Evolutionary conservation across 768 basidiomycete species (phyloP).

Genomic region (Leucocoprinus birnbaumii): DNA sequence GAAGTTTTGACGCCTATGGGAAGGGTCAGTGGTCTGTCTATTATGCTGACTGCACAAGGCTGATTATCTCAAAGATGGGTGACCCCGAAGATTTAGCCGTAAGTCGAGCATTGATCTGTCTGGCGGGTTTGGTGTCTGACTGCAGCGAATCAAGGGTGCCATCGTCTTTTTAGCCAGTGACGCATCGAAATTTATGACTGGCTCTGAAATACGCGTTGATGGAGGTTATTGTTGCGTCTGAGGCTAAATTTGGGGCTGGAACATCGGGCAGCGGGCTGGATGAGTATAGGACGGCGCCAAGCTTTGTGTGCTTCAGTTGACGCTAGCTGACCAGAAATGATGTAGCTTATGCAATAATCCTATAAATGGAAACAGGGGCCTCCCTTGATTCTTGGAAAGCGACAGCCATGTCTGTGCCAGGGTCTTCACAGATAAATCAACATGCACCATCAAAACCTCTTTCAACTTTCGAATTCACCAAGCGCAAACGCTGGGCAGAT

Average conservation of each 20-base stretch:
- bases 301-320: not conserved
- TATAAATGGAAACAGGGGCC: slow-evolving; percentile 10
- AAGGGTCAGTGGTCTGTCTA: slow-evolving; percentile 45
- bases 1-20: slow-evolving; percentile 85
- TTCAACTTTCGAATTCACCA: slow-evolving; percentile 75
- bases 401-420: slow-evolving; percentile 12
- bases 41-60: slow-evolving; percentile 3
- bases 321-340: not conserved
- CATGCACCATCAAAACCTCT: slow-evolving; percentile 20
- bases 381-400: not conserved
- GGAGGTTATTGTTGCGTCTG: slow-evolving; percentile 83
- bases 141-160: slow-evolving; percentile 54
- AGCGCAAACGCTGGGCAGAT: slow-evolving; percentile 85
- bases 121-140: not conserved
- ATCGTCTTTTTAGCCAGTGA: slow-evolving; percentile 90
- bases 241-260: slow-evolving; percentile 1
- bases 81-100: slow-evolving; percentile 91
- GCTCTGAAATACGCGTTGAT: slow-evolving; percentile 81
- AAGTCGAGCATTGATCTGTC: slow-evolving; percentile 19
- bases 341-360: not conserved
- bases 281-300: not conserved
- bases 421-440: slow-evolving; percentile 11
- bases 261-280: too few relatives aligned
- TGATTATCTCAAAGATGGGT: slow-evolving; percentile 58
- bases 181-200: slow-evolving; percentile 88